Conservation (phyloP, 352 stramenopile species). For the Pythium myriotylum region DNA sequence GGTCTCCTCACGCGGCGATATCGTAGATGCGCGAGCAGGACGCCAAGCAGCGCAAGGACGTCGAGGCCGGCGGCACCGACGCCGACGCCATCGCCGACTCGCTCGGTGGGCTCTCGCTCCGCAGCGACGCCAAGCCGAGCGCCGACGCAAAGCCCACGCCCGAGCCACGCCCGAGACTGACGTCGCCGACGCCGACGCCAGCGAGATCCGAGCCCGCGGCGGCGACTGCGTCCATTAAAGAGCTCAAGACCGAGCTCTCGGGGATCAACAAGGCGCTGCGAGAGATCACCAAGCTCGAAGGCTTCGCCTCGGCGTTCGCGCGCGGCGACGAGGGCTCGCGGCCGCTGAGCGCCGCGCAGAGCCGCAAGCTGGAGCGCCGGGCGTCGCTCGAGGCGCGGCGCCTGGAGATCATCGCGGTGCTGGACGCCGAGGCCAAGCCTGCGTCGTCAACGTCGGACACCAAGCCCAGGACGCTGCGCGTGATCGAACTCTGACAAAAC, state of each 20-base stretch:
- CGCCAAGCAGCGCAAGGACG: constrained; percentile 1
- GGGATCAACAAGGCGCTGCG: constrained; percentile 53
- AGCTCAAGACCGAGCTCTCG: constrained; percentile 51
- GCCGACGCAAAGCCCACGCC: background rate
- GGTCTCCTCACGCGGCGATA: background rate
- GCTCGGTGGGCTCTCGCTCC: constrained; percentile 45
- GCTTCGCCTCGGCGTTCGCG: constrained; percentile 13
- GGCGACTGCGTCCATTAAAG: background rate
- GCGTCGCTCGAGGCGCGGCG: constrained; percentile 28
- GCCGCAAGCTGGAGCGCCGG: constrained; percentile 24
- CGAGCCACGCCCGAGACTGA: too few relatives aligned
- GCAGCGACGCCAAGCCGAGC: background rate
- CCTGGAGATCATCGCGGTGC: constrained; percentile 13
- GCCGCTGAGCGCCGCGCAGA: constrained; percentile 24
- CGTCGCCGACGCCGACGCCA: background rate
- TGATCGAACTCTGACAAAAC: constrained; percentile 22
- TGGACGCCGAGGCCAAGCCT: constrained; percentile 5
- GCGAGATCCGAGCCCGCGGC: background rate
- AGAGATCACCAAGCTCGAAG: constrained; percentile 39
- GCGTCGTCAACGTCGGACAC: background rate
- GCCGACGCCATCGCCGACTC: constrained; percentile 7
- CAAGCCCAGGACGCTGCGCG: constrained; percentile 20
- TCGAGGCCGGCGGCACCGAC: constrained; percentile 8
- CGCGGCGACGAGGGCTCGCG: constrained; percentile 12
- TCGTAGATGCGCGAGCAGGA: constrained; percentile 14